Conservation (phyloP, 73 alveolate species). For the Effrenium voratum region DNA sequence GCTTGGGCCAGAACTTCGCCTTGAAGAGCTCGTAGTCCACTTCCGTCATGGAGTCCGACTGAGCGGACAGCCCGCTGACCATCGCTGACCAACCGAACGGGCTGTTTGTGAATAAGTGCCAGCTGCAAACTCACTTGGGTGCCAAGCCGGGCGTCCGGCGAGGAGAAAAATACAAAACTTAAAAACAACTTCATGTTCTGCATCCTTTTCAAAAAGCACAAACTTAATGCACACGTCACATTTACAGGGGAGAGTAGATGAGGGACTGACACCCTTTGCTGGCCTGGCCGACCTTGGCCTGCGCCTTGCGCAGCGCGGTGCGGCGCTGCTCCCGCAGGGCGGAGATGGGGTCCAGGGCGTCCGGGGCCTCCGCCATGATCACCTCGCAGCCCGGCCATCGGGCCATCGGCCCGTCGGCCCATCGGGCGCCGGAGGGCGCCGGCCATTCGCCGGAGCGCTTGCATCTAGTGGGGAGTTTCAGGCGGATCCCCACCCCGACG, state of each 20-base stretch:
- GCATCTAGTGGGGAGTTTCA: too few relatives aligned
- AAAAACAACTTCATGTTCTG: not conserved
- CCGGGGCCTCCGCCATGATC: constrained; percentile 55
- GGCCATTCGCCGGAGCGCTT: too few relatives aligned
- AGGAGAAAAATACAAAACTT: not conserved
- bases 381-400: constrained; percentile 4
- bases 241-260: too few relatives aligned
- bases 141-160: not conserved
- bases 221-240: not conserved
- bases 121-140: not conserved
- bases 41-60: not conserved
- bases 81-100: not conserved
- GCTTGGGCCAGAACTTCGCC: constrained; percentile 74
- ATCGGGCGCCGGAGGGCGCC: too few relatives aligned
- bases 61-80: not conserved
- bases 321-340: constrained; percentile 79
- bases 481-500: too few relatives aligned
- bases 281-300: constrained; percentile 8
- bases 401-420: not conserved
- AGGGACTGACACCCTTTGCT: too few relatives aligned
- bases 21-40: constrained; percentile 81
- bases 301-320: constrained; percentile 64
- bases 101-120: not conserved
- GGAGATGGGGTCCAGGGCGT: constrained; percentile 72
- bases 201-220: not conserved